Conservation (phyloP, 106 monocot species). For the Dendrobium officinale region DNA sequence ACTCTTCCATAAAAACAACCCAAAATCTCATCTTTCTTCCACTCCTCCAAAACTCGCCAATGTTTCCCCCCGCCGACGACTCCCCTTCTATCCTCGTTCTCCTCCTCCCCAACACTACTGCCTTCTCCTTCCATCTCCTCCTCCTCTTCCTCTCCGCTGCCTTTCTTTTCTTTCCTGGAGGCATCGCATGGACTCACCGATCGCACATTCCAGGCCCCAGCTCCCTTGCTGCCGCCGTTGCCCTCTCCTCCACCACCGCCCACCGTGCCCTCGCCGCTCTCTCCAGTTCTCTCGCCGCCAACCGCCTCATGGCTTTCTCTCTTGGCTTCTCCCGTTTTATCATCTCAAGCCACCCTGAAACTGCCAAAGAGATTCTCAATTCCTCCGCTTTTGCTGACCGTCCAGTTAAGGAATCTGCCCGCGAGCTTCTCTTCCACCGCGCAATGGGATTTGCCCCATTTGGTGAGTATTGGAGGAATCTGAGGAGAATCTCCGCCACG, state of each 20-base stretch:
- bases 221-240: constrained; percentile 24
- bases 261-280: constrained; percentile 42
- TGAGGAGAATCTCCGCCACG: constrained; percentile 34
- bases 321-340: constrained; percentile 63
- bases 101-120: neutral
- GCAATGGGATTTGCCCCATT: constrained; percentile 77
- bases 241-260: constrained; percentile 26
- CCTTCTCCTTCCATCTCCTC: neutral
- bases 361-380: constrained; percentile 60
- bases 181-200: constrained; percentile 35
- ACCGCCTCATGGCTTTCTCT: constrained; percentile 55
- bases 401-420: constrained; percentile 66
- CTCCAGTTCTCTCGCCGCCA: constrained; percentile 20
- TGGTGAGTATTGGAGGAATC: constrained; percentile 62
- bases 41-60: neutral
- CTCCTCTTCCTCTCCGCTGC: neutral
- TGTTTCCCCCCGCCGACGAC: neutral
- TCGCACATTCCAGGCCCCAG: neutral
- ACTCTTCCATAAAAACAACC: neutral
- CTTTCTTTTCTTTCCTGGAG: constrained; percentile 37
- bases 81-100: constrained; percentile 1
- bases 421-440: constrained; percentile 63
- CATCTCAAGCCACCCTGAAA: constrained; percentile 52
- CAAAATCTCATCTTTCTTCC: neutral
- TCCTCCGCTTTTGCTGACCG: constrained; percentile 51